Evolutionary conservation across 371 early-diverging fungal genomes (phyloP).

Genomic region (Polyrhizophydium stewartii): DNA sequence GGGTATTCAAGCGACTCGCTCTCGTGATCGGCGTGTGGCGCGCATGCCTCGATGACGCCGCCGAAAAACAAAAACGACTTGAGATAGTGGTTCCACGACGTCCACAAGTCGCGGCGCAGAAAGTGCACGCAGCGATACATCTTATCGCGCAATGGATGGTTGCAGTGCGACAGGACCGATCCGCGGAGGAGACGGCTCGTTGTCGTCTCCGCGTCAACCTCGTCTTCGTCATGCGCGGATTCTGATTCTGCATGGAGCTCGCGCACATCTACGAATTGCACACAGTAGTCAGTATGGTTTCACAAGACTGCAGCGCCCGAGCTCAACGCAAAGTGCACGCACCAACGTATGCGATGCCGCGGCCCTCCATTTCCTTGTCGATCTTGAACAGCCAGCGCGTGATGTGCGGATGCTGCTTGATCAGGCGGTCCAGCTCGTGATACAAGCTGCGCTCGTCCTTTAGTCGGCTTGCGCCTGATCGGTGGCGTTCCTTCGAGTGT

Average conservation of each 20-base stretch:
- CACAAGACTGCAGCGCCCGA: no score
- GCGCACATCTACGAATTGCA: neutral
- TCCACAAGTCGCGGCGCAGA: neutral
- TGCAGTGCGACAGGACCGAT: neutral
- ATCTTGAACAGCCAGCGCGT: neutral
- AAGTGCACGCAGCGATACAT: neutral
- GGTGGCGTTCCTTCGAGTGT: no score
- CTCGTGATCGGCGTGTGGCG: neutral
- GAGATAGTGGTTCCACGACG: neutral
- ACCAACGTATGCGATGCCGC: neutral
- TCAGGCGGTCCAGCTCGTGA: neutral
- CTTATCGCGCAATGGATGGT: neutral
- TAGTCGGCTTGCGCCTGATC: neutral
- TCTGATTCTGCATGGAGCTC: neutral
- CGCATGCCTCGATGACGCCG: neutral
- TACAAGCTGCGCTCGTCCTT: neutral
- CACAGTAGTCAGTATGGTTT: no score
- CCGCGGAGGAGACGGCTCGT: neutral
- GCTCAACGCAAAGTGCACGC: no score
- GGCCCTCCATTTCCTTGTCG: neutral
- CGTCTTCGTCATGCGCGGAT: neutral
- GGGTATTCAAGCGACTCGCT: neutral
- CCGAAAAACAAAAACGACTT: neutral
- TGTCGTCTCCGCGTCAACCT: neutral
- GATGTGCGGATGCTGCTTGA: neutral